Conservation (phyloP, 371 early-diverging fungal genomes). For the Mortierella sp. region DNA sequence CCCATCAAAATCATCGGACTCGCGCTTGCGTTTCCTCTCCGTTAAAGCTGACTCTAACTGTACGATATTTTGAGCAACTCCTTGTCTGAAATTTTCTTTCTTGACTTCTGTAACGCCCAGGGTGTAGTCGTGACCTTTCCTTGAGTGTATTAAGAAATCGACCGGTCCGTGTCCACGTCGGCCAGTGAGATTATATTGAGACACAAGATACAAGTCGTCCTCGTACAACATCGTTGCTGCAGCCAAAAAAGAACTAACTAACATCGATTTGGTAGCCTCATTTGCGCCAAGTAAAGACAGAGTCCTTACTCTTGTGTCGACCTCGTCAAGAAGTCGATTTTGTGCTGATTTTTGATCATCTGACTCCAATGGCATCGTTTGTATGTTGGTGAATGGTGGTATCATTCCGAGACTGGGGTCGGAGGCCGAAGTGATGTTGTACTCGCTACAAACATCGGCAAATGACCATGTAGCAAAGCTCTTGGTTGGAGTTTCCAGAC, state of each 20-base stretch:
- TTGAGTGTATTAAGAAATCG: slow-evolving; percentile 23
- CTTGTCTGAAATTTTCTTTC: slow-evolving; percentile 16
- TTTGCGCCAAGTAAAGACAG: background rate
- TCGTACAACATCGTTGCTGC: slow-evolving; percentile 18
- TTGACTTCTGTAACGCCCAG: slow-evolving; percentile 28
- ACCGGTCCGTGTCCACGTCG: slow-evolving; percentile 30
- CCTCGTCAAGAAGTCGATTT: slow-evolving; percentile 8
- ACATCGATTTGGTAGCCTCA: slow-evolving; percentile 17
- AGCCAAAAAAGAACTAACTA: slow-evolving; percentile 17
- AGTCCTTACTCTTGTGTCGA: slow-evolving; percentile 3
- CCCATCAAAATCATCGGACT: slow-evolving; percentile 10
- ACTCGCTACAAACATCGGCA: slow-evolving; percentile 19
- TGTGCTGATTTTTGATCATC: background rate
- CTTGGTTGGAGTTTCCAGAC: slow-evolving; percentile 18
- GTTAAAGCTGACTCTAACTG: slow-evolving; percentile 21
- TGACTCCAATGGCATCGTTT: slow-evolving; percentile 11
- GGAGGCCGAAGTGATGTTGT: background rate
- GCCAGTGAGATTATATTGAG: slow-evolving; percentile 26
- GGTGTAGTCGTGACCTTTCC: background rate
- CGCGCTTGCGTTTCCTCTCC: slow-evolving; percentile 16
- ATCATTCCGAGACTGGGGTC: background rate
- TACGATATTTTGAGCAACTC: slow-evolving; percentile 26
- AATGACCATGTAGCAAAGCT: slow-evolving; percentile 17
- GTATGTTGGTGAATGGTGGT: slow-evolving; percentile 11
- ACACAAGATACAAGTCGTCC: slow-evolving; percentile 14